A percentile compares a stretch with the other conserved stretches of the same genome.
phyloP scores from a whole-genome alignment of 2,329 filamentous ascomycete genomes.

The Pseudopyricularia cyperi region DNA sequence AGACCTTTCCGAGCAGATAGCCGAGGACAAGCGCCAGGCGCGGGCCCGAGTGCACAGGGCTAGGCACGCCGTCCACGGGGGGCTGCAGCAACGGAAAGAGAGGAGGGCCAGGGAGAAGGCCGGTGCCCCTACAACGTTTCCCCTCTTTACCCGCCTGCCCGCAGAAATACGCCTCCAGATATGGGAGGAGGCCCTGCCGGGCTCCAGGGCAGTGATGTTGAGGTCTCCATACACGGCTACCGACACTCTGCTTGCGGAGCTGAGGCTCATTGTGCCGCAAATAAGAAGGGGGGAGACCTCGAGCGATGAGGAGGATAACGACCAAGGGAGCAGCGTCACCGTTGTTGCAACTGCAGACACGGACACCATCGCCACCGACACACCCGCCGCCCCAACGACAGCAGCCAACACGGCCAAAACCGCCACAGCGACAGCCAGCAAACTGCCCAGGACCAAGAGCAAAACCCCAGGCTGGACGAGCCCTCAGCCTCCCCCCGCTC shows the following conservation, averaged over 20 bases:
- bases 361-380: background rate
- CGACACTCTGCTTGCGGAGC: background rate
- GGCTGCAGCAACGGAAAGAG: background rate
- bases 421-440: background rate
- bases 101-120: background rate
- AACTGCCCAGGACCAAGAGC: background rate
- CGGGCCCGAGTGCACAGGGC: background rate
- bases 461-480: constrained; percentile 1
- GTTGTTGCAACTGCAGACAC: background rate
- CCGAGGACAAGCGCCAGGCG: constrained; percentile 3
- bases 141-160: constrained; percentile 9
- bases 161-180: constrained; percentile 11
- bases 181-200: constrained; percentile 7
- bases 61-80: background rate
- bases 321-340: background rate
- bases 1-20: background rate
- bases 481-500: background rate
- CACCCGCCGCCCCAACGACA: too few species aligned
- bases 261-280: background rate
- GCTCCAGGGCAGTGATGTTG: constrained; percentile 3
- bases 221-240: background rate
- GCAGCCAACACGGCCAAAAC: background rate
- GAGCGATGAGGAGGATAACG: background rate
- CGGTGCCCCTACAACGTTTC: constrained; percentile 4
- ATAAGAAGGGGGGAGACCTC: background rate